A percentile compares a stretch with the other conserved stretches of the same genome.
phyloP scores from a whole-genome alignment of 2,329 filamentous ascomycete genomes.

The Didymella pomorum region DNA sequence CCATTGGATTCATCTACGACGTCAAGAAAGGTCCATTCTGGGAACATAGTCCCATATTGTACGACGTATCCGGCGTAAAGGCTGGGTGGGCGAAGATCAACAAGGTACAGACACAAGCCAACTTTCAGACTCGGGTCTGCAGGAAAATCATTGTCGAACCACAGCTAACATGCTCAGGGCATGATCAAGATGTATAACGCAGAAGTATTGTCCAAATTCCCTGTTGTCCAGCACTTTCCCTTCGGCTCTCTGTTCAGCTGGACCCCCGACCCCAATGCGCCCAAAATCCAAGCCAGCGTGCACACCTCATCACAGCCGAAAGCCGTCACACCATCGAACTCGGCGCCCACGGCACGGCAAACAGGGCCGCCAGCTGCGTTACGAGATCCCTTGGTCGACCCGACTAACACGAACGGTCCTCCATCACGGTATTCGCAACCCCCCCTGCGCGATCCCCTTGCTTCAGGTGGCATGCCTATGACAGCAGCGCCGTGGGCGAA shows the following conservation, averaged over 20 bases:
- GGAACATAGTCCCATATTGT: conserved; percentile 91
- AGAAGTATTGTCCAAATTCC: conserved; percentile 95
- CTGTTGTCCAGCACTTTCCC: conserved; percentile 91
- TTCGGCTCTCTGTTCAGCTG: conserved; percentile 61
- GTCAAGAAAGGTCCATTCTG: conserved; percentile 97
- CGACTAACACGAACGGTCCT: neutral
- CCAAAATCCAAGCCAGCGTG: conserved; percentile 40
- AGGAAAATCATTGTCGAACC: neutral
- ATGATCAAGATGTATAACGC: conserved; percentile 99
- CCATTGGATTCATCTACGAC: conserved; percentile 95
- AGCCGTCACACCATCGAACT: conserved; percentile 27
- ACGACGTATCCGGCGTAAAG: conserved; percentile 89
- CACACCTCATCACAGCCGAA: conserved; percentile 50
- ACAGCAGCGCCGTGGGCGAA: conserved; percentile 9
- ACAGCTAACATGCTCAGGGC: conserved; percentile 61
- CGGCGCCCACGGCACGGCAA: conserved; percentile 29
- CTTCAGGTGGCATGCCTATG: conserved; percentile 9
- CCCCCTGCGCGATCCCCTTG: conserved; percentile 12
- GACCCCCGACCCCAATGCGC: conserved; percentile 55
- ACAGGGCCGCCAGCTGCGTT: conserved; percentile 30
- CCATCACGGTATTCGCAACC: neutral
- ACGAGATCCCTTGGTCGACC: conserved; percentile 38
- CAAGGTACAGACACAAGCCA: conserved; percentile 49
- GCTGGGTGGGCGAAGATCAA: conserved; percentile 98
- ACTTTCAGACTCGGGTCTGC: neutral